phyloP scores from a whole-genome alignment of 371 early-diverging fungal genomes.

The Catenaria anguillulae region DNA sequence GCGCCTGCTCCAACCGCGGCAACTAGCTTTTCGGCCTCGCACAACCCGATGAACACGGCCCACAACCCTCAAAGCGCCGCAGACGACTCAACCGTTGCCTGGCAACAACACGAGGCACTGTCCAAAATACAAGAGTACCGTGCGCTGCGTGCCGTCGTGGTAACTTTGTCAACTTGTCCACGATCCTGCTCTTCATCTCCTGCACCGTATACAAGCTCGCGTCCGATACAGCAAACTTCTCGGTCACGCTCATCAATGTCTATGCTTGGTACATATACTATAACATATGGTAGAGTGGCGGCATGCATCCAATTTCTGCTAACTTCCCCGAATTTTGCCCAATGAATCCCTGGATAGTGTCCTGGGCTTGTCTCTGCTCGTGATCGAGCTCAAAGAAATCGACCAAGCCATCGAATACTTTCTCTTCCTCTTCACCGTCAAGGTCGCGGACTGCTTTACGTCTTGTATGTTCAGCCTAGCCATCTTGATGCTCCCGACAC shows the following conservation, averaged over 20 bases:
- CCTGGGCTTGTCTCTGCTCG: neutral
- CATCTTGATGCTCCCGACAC: no score
- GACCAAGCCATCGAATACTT: neutral
- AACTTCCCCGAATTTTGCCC: no score
- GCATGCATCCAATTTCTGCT: neutral
- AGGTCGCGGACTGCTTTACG: neutral
- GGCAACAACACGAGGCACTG: neutral
- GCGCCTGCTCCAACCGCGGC: no score
- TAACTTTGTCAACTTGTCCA: neutral
- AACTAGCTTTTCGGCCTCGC: no score
- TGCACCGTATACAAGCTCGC: neutral
- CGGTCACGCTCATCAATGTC: neutral
- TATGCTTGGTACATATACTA: neutral
- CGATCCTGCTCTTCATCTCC: neutral
- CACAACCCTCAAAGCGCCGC: no score
- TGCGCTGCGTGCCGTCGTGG: neutral
- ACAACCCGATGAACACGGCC: no score
- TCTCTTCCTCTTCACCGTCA: neutral
- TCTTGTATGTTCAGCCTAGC: constrained; percentile 1
- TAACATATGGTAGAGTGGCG: no score
- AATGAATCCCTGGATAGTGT: neutral
- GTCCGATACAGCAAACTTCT: neutral
- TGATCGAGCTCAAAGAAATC: neutral
- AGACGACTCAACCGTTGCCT: no score
- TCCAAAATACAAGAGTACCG: neutral